Evolutionary conservation across 805 yeast species (phyloP).

Genomic region (Metschnikowia continentalis): DNA sequence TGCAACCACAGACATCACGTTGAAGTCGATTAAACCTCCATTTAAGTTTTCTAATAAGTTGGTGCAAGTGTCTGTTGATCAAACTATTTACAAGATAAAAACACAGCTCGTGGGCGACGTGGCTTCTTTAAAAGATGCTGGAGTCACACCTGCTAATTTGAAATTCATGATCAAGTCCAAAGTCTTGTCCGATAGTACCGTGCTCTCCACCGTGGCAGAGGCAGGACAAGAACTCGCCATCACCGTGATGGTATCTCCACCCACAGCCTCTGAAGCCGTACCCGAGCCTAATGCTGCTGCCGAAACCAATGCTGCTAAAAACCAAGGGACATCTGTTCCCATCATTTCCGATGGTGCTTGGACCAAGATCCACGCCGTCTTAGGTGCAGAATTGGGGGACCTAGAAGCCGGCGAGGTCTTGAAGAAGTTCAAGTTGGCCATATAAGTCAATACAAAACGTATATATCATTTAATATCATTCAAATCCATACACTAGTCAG

Average conservation of each 20-base stretch:
- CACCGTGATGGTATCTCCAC: slow-evolving; percentile 20
- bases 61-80: slow-evolving; percentile 20
- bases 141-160: slow-evolving; percentile 36
- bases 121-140: slow-evolving; percentile 23
- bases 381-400: slow-evolving; percentile 29
- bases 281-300: neutral
- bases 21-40: slow-evolving; percentile 73
- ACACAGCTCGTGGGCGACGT: slow-evolving; percentile 27
- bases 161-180: slow-evolving; percentile 59
- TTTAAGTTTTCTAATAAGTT: slow-evolving; percentile 46
- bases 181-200: slow-evolving; percentile 51
- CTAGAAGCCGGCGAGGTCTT: slow-evolving; percentile 23
- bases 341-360: slow-evolving; percentile 33
- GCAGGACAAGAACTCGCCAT: slow-evolving; percentile 7
- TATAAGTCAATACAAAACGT: neutral
- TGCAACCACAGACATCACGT: slow-evolving; percentile 23
- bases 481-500: too few species aligned
- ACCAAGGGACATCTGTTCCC: slow-evolving; percentile 4
- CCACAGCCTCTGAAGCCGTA: neutral
- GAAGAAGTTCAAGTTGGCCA: slow-evolving; percentile 23
- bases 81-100: slow-evolving; percentile 38
- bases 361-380: slow-evolving; percentile 36
- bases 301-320: neutral
- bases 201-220: slow-evolving; percentile 26
- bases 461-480: too few species aligned